A percentile compares a stretch with the other conserved stretches of the same genome.
phyloP scores from a whole-genome alignment of 176 grass and related monocot genomes.

The Ananas comosus region DNA sequence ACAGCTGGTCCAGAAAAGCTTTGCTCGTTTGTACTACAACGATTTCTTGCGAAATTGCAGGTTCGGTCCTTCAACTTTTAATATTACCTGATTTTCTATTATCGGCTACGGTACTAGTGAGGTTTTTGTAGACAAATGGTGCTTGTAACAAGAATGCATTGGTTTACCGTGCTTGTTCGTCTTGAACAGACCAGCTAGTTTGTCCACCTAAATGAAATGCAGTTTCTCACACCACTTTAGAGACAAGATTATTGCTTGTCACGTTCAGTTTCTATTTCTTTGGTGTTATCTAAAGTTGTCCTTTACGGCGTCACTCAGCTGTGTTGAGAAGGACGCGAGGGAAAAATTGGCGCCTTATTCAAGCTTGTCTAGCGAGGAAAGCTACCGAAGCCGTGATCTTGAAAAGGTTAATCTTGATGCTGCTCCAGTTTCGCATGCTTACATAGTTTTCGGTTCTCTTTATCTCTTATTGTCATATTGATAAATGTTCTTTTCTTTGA shows the following conservation, averaged over 20 bases:
- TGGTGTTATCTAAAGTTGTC: neutral
- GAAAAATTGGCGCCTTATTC: conserved; percentile 62
- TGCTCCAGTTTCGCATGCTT: neutral
- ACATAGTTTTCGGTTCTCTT: neutral
- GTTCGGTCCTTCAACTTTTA: conserved; percentile 23
- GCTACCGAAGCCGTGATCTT: conserved; percentile 50
- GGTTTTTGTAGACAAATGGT: no score
- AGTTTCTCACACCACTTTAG: neutral
- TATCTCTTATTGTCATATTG: neutral
- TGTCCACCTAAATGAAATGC: neutral
- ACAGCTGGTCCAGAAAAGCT: conserved; percentile 97
- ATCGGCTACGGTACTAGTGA: no score
- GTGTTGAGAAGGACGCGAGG: conserved; percentile 48
- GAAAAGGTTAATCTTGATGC: conserved; percentile 41
- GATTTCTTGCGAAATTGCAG: conserved; percentile 76
- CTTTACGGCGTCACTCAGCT: conserved; percentile 18
- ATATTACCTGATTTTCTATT: neutral
- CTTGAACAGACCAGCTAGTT: no score
- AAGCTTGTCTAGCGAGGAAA: conserved; percentile 41
- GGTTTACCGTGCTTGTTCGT: no score
- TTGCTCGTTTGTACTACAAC: conserved; percentile 77
- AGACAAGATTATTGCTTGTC: neutral
- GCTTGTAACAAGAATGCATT: no score
- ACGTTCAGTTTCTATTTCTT: neutral
- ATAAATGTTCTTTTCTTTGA: neutral